These are phyloP conservation scores for Rachicladosporium sp. DNA, from an alignment of 2,329 filamentous ascomycete species.

Conservation along the genomic window DNA sequence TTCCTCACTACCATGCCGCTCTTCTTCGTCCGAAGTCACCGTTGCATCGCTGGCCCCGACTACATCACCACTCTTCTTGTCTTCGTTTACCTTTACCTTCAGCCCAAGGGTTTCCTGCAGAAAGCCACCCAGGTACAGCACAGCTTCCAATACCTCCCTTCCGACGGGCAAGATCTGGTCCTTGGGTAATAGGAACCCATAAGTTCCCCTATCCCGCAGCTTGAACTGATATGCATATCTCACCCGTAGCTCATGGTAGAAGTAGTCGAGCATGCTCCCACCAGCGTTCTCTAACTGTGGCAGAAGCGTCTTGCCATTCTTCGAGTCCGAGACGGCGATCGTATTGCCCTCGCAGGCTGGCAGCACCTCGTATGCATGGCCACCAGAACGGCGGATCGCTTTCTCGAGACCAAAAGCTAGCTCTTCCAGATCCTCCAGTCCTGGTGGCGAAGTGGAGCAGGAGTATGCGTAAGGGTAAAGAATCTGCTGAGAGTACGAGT, in stretches of 20 bases:
- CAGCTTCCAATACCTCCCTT: constrained; percentile 70
- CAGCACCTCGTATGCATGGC: constrained; percentile 45
- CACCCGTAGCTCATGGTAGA: constrained; percentile 76
- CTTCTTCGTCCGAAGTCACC: constrained; percentile 12
- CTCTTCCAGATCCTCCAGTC: constrained; percentile 84
- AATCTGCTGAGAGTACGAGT: constrained; percentile 91
- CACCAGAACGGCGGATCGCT: constrained; percentile 72
- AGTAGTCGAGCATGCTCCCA: constrained; percentile 85
- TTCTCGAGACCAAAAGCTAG: constrained; percentile 79
- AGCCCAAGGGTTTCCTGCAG: constrained; percentile 38
- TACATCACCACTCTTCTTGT: constrained; percentile 2
- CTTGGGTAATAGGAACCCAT: constrained; percentile 80
- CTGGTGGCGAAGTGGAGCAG: constrained; percentile 65
- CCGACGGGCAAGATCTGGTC: constrained; percentile 83
- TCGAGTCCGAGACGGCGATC: constrained; percentile 30
- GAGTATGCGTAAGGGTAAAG: constrained; percentile 86
- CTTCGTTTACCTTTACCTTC: constrained; percentile 5
- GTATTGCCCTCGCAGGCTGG: constrained; percentile 74
- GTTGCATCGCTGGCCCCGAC: constrained; percentile 9
- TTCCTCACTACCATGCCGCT: constrained; percentile 2
- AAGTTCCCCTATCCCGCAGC: constrained; percentile 81
- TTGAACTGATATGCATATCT: constrained; percentile 90
- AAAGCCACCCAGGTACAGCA: constrained; percentile 75
- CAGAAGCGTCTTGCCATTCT: constrained; percentile 23
- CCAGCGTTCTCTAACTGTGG: constrained; percentile 60